Percentiles rank a stretch among this genome's conserved stretches.
Conservation (phyloP, 176 grass and related monocot species). For the Sorghum bicolor region Sorghum_bicolor_NCBIv3 NC_012873.2:49335501-49336000, state of each 20-base stretch:
- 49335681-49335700: neutral
- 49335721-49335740: neutral
- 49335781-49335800: conserved; percentile 30
- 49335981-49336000: neutral
- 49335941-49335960: conserved; percentile 30
- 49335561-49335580: conserved; percentile 54
- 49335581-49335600: conserved; percentile 40
- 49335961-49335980: conserved; percentile 14
- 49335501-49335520: conserved; percentile 38
- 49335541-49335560: conserved; percentile 35
- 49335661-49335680: neutral
- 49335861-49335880: conserved; percentile 38
- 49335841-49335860: conserved; percentile 38
- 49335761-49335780: conserved; percentile 39
- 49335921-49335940: neutral
- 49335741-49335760: conserved; percentile 47
- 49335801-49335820: conserved; percentile 31
- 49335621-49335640: conserved; percentile 38
- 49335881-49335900: conserved; percentile 11
- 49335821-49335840: conserved; percentile 50
- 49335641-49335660: neutral
- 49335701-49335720: neutral
- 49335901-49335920: conserved; percentile 15
- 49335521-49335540: conserved; percentile 45
- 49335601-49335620: conserved; percentile 31